Evolutionary conservation across 2,329 filamentous ascomycete species (phyloP).

Genomic region (Ophiostoma sp.): DNA sequence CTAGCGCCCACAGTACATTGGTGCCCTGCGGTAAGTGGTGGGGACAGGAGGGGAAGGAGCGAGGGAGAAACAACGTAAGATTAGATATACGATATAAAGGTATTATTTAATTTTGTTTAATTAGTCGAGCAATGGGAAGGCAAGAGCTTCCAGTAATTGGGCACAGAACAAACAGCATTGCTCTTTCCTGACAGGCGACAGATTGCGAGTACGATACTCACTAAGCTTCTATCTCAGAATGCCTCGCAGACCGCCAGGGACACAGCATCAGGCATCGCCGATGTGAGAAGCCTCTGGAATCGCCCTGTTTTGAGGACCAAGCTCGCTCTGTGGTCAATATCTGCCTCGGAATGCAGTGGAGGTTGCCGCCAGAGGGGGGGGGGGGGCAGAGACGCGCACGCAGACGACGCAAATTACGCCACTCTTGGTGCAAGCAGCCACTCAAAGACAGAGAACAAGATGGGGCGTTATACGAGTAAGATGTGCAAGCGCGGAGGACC

Average conservation of each 20-base stretch:
- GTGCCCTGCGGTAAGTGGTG: not conserved
- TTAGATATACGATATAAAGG: too few species aligned
- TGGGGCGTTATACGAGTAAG: slow-evolving; percentile 7
- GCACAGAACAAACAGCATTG: too few species aligned
- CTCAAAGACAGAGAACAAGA: slow-evolving; percentile 8
- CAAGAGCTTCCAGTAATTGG: too few species aligned
- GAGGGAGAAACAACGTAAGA: not conserved
- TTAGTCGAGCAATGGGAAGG: too few species aligned
- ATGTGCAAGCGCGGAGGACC: slow-evolving; percentile 8
- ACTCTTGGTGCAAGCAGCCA: slow-evolving; percentile 1
- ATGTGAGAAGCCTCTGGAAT: too few species aligned
- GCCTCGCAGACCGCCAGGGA: too few species aligned
- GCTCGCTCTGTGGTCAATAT: not conserved
- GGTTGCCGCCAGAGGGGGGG: not conserved
- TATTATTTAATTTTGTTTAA: too few species aligned
- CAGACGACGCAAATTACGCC: slow-evolving; percentile 4
- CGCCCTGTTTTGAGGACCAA: not conserved
- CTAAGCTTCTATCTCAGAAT: too few species aligned
- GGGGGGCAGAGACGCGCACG: slow-evolving; percentile 6
- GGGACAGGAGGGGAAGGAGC: slow-evolving; percentile 1
- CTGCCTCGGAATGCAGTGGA: not conserved
- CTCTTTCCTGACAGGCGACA: too few species aligned
- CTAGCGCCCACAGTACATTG: not conserved
- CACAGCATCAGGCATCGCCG: too few species aligned
- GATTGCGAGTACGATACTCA: too few species aligned